Conservation (phyloP, 768 basidiomycete genomes). For the Calocybe cyanea region DNA sequence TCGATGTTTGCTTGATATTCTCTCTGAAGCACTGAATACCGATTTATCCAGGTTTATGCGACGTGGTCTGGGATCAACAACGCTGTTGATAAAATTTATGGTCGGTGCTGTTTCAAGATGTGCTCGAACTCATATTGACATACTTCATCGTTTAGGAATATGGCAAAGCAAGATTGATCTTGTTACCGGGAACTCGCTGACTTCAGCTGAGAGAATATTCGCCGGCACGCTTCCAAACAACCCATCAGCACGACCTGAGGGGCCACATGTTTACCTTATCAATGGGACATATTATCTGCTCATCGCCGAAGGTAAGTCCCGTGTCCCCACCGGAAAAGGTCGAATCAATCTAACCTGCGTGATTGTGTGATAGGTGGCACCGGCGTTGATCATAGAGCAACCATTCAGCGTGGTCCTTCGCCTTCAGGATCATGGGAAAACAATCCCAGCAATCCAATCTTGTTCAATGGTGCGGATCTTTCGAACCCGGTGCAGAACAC, state of each 20-base stretch:
- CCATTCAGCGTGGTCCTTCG: slow-evolving; percentile 33
- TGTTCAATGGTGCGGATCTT: slow-evolving; percentile 35
- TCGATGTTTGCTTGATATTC: background rate
- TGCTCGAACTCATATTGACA: background rate
- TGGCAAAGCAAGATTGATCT: slow-evolving; percentile 38
- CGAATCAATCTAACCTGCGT: background rate
- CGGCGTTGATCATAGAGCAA: slow-evolving; percentile 28
- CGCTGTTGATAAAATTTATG: slow-evolving; percentile 36
- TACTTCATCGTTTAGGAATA: slow-evolving; percentile 25
- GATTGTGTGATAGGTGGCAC: slow-evolving; percentile 27
- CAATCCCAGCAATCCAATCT: slow-evolving; percentile 35
- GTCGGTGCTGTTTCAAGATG: slow-evolving; percentile 12
- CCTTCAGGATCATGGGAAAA: slow-evolving; percentile 39
- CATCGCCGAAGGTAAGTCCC: slow-evolving; percentile 32
- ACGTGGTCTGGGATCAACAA: slow-evolving; percentile 39
- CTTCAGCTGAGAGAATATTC: slow-evolving; percentile 32
- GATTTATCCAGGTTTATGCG: slow-evolving; percentile 24
- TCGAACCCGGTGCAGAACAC: slow-evolving; percentile 33
- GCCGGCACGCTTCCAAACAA: slow-evolving; percentile 33
- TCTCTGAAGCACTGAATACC: background rate
- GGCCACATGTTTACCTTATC: slow-evolving; percentile 36
- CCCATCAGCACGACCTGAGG: slow-evolving; percentile 34
- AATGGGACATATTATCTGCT: slow-evolving; percentile 37
- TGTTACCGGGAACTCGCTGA: slow-evolving; percentile 31
- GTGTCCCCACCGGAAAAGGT: background rate